Conservation (phyloP, 495 filamentous ascomycete genomes). For the Neurospora sp. region DNA sequence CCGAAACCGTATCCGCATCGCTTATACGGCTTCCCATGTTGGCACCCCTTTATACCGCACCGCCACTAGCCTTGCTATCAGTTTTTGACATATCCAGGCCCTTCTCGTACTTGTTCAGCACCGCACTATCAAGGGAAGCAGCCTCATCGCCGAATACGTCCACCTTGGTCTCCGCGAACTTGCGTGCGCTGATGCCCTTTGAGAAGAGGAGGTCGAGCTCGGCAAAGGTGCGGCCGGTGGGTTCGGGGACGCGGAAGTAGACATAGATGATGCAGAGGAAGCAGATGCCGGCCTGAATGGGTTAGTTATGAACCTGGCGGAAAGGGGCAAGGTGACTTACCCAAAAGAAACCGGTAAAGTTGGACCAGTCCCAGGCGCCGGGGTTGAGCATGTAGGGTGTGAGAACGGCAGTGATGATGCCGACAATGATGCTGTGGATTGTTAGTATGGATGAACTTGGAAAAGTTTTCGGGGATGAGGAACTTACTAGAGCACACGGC, state of each 20-base stretch:
- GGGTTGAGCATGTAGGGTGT: constrained; percentile 74
- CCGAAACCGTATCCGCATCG: neutral
- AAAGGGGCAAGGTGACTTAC: constrained; percentile 21
- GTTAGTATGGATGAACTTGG: constrained; percentile 8
- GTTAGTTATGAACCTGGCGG: neutral
- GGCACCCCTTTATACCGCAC: neutral
- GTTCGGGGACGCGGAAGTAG: constrained; percentile 69
- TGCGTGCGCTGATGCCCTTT: constrained; percentile 51
- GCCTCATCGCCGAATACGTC: constrained; percentile 55
- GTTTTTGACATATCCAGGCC: constrained; percentile 13
- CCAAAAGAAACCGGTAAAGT: constrained; percentile 79
- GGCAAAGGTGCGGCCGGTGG: constrained; percentile 57
- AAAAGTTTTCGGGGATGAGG: neutral
- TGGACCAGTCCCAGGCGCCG: constrained; percentile 62
- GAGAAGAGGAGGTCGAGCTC: constrained; percentile 70
- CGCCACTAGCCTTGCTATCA: neutral
- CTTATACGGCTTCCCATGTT: neutral
- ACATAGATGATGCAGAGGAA: constrained; percentile 64
- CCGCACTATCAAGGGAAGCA: constrained; percentile 29
- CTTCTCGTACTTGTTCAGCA: constrained; percentile 40
- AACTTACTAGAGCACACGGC: constrained; percentile 54
- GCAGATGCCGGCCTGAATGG: constrained; percentile 45
- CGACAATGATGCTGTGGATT: constrained; percentile 47
- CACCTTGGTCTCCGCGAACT: constrained; percentile 55
- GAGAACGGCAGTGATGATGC: constrained; percentile 57